A percentile compares a stretch with the other conserved stretches of the same genome.
phyloP scores from a whole-genome alignment of 2,329 filamentous ascomycete genomes.

The Diaporthe sp. region DNA sequence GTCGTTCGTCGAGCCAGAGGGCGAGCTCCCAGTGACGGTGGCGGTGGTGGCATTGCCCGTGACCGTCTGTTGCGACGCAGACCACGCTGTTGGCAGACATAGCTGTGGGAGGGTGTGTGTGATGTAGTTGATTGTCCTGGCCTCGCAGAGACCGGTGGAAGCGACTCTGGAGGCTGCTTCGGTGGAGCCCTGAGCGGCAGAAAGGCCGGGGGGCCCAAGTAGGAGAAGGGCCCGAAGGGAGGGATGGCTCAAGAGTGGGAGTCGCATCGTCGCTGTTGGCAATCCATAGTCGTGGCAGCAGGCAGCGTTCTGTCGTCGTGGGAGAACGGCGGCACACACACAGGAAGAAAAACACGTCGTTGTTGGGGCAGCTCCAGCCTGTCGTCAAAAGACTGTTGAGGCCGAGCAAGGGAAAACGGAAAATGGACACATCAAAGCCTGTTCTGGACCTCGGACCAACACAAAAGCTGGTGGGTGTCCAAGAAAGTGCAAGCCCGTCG shows the following conservation, averaged over 20 bases:
- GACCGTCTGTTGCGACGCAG: slow-evolving; percentile 32
- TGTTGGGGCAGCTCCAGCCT: slow-evolving; percentile 10
- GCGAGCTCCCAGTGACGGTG: slow-evolving; percentile 42
- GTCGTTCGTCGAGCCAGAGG: slow-evolving; percentile 30
- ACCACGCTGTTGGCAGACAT: slow-evolving; percentile 76
- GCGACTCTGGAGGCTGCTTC: background rate
- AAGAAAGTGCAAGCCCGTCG: slow-evolving; percentile 30
- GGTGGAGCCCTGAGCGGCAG: slow-evolving; percentile 29
- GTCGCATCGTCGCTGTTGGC: slow-evolving; percentile 36
- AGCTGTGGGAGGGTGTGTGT: slow-evolving; percentile 82
- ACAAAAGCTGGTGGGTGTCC: background rate
- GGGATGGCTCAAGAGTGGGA: slow-evolving; percentile 20
- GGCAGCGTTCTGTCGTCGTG: background rate
- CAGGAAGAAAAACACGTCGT: background rate
- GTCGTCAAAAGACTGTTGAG: slow-evolving; percentile 13
- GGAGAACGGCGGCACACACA: background rate
- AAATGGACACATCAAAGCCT: background rate
- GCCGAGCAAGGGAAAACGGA: background rate
- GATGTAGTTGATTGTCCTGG: slow-evolving; percentile 83
- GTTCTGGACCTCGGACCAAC: slow-evolving; percentile 10
- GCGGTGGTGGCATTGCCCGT: slow-evolving; percentile 40
- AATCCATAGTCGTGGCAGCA: slow-evolving; percentile 35
- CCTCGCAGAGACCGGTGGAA: slow-evolving; percentile 60
- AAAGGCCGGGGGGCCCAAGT: background rate
- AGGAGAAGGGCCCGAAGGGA: slow-evolving; percentile 24